Base-by-base conservation (phyloP, 2,329 filamentous ascomycete genomes). In the Aspergillus fijiensis region DNA sequence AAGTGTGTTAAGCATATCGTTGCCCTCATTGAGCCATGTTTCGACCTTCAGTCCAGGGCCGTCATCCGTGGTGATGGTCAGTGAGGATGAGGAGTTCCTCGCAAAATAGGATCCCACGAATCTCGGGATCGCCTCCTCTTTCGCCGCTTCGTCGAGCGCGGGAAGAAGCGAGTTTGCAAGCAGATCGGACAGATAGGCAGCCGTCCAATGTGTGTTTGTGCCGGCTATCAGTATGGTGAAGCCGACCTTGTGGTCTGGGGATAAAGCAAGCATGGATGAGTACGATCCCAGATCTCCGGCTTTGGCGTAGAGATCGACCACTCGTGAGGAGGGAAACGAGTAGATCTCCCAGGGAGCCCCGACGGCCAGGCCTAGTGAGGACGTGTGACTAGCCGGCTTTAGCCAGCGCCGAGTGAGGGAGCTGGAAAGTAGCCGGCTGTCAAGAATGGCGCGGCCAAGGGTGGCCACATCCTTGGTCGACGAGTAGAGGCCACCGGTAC, bases 321-420 rank as follows among this genome's bases (percentile, higher is more conserved):
- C 31, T 2, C 69, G 63, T 12, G 62, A 60, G 2, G 56, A 23
- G 6, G 58, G 39, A 35, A 66, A 63, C 10, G 63, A 64, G 19
- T 63, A 53, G 47, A 81, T 74, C 14, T 80, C 80, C 80, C 80
- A 82, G 1, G 80, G 80, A 29, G 75, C 74, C 6, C 79, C 77
- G 1, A 81, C 70, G 1, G 74, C 72, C 11, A 76, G 73, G 45
- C 67, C 60, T 0, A 77, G 64, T 33, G 78, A 76, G 4, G 78
- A 72, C 0, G 75, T 77, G 25, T 77, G 70, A 3, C 72, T 65
- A 0, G 66, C 63, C 0, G 80, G 80, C 54, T 79, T 79, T 21
- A 82, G 69, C 80, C 80, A 82, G 35, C 77, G 71, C n/a, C 76
- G 72, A 0, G 80, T 81, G 14, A 71, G 63, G 2, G 69, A 62